Evolutionary conservation across 2,329 filamentous ascomycete genomes (phyloP).

Genomic region (Colletotrichum sansevieriae): DNA sequence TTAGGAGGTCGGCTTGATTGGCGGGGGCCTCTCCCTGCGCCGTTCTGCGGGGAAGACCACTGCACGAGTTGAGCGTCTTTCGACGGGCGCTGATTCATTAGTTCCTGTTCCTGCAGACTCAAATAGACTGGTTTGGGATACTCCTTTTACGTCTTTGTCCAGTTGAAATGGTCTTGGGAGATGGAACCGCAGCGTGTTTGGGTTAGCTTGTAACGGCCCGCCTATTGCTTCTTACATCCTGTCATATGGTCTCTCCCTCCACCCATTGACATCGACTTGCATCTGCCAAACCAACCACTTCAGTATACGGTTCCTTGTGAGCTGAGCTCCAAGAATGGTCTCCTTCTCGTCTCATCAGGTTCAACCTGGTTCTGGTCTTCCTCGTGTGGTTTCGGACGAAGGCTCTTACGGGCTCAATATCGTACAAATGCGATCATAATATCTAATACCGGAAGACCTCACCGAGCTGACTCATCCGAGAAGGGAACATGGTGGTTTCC

Average conservation of each 20-base stretch:
- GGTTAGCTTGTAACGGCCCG: neutral
- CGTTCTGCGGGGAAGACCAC: slow-evolving; percentile 28
- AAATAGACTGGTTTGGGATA: neutral
- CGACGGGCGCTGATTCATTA: slow-evolving; percentile 9
- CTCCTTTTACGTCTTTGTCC: neutral
- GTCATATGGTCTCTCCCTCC: neutral
- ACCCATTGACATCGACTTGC: neutral
- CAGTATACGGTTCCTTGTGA: neutral
- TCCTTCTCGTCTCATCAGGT: neutral
- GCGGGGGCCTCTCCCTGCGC: slow-evolving; percentile 16
- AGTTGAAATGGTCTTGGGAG: slow-evolving; percentile 9
- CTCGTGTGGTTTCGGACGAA: slow-evolving; percentile 17
- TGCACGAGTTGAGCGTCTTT: slow-evolving; percentile 12
- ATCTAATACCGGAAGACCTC: neutral
- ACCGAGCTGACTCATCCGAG: slow-evolving; percentile 4
- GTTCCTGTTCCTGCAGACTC: neutral
- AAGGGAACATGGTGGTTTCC: neutral
- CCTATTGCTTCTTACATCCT: neutral
- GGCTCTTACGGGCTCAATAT: neutral
- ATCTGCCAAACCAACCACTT: neutral
- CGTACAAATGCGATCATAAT: neutral
- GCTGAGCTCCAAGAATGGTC: neutral
- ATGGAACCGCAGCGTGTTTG: neutral
- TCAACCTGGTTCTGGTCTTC: neutral
- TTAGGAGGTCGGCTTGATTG: slow-evolving; percentile 2